Base-by-base conservation (phyloP, 140 eudicot species). In the Stevia rebaudiana region DNA sequence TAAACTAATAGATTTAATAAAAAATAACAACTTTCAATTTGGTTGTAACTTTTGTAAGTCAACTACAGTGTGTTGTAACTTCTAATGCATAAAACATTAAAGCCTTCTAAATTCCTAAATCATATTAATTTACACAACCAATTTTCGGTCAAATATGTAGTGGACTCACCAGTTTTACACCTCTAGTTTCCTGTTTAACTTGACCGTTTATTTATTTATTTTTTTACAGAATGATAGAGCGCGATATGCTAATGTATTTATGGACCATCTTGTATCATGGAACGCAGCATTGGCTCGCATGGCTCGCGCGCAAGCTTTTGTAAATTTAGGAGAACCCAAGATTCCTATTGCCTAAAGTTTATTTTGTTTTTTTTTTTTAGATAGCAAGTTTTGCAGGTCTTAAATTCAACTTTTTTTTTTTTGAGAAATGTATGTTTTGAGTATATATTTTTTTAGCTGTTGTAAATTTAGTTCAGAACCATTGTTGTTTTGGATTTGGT, bases 231-330 rank as follows among this genome's bases (percentile, higher is more conserved):
- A 91, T 31, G 95, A 91, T 55, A 84, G 58, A 68, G 85, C 76
- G 12, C 62, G 71, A 49, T 91, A 91, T 61, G 92, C 76, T 6
- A 83, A 77, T 12, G 77, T 69, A 11, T 91, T 82, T 70, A 76
- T 91, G 92, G 63, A 87, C 63, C 98, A 87, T 82, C 96, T 91
- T 8, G 89, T 91, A 5, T 91, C 98, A 41, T 91, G 98, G 98
- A 61, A 91, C 36, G 85, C 83, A 5, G 98, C 91, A 50, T 67
- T 80, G 75, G 87, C 52, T 4, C 96, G 96, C 24, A 65, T 91
- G 71, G 92, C 76, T 56, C 87, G 92, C 19, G 96, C 96, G 11
- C 96, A 87, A 46, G 79, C 96, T 39, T 91, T 91, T 71, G 96
- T 87, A 23, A 91, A 91, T 80, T 52, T 91, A 77, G 98, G 98